These are phyloP conservation scores for Apophysomyces sp. DNA, from an alignment of 371 early-diverging fungal species.

Conservation along the genomic window DNA sequence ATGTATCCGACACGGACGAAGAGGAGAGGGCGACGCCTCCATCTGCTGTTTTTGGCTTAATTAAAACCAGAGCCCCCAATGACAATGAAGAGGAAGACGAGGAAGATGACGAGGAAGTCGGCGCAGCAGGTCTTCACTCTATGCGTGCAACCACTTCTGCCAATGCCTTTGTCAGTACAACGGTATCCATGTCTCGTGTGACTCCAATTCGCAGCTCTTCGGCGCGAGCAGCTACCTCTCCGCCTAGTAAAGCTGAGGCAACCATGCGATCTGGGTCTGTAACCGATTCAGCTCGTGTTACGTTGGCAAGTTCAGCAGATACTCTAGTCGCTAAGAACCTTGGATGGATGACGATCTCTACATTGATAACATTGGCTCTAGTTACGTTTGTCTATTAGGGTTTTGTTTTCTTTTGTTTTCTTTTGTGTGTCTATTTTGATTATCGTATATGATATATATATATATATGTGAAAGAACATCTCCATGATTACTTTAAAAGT, in stretches of 20 bases:
- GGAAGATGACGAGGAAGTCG: neutral
- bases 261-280: neutral
- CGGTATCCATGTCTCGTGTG: neutral
- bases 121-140: neutral
- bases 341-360: neutral
- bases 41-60: neutral
- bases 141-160: neutral
- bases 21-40: neutral
- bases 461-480: neutral
- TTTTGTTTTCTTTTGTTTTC: conserved; percentile 4
- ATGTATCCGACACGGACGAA: neutral
- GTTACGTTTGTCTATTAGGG: neutral
- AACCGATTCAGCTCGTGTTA: neutral
- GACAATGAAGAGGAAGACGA: neutral
- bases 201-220: neutral
- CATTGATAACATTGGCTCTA: conserved; percentile 1
- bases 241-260: neutral
- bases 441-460: neutral
- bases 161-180: neutral
- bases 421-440: neutral
- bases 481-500: neutral
- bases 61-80: neutral
- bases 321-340: conserved; percentile 7
- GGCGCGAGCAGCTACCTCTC: neutral
- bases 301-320: neutral